Conservation (phyloP, 768 basidiomycete genomes). For the Tulasnella sp. region DNA sequence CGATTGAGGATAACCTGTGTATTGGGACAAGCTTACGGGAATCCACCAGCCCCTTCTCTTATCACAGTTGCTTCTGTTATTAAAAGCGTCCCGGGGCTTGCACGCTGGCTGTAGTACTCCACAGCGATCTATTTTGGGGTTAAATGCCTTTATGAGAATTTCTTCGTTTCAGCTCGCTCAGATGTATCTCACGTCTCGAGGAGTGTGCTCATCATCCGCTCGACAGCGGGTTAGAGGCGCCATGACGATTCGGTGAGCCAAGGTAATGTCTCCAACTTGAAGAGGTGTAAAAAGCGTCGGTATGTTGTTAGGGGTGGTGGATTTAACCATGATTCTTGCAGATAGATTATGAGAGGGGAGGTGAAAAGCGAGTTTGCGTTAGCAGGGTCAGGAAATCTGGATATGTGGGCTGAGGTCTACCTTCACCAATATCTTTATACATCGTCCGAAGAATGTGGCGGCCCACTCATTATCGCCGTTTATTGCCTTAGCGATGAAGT, state of each 20-base stretch:
- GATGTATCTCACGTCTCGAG: not conserved
- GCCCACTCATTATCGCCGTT: too few relatives aligned
- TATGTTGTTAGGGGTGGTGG: not conserved
- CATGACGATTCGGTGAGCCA: conserved; percentile 42
- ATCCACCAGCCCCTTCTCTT: conserved; percentile 24
- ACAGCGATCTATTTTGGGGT: not conserved
- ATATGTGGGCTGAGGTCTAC: too few relatives aligned
- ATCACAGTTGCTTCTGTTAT: conserved; percentile 51
- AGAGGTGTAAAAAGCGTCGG: conserved; percentile 27
- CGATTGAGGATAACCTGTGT: too few relatives aligned
- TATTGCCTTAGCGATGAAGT: too few relatives aligned
- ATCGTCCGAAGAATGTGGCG: too few relatives aligned
- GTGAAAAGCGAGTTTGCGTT: too few relatives aligned
- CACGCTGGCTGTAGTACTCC: conserved; percentile 17
- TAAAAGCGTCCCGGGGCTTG: conserved; percentile 39
- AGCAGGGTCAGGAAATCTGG: too few relatives aligned
- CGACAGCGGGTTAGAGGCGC: conserved; percentile 43
- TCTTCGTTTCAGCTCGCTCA: not conserved
- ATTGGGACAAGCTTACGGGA: not conserved
- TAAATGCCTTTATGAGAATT: too few relatives aligned
- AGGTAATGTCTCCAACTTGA: conserved; percentile 25
- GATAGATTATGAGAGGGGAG: too few relatives aligned
- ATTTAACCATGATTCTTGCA: not conserved
- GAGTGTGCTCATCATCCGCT: conserved; percentile 25
- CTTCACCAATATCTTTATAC: too few relatives aligned